phyloP scores from a whole-genome alignment of 768 basidiomycete genomes.

The Punctularia strigosozonata region DNA sequence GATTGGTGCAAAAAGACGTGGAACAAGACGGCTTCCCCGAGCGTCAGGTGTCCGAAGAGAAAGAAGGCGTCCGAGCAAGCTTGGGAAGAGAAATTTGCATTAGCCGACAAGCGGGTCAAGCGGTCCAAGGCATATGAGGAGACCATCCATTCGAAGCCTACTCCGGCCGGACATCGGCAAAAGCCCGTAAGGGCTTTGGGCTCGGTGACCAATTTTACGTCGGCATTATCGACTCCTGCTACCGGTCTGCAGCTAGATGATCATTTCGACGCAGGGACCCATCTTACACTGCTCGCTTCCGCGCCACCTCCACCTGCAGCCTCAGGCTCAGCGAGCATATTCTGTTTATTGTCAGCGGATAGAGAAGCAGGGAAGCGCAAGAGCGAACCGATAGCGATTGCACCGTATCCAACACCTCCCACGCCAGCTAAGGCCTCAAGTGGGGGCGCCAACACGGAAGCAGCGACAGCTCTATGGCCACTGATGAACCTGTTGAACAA shows the following conservation, averaged over 20 bases:
- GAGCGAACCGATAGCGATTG: too few species aligned
- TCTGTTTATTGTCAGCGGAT: too few species aligned
- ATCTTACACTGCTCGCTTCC: neutral
- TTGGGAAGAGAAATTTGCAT: slow-evolving; percentile 31
- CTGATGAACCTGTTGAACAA: neutral
- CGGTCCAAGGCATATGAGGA: slow-evolving; percentile 11
- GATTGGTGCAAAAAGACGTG: slow-evolving; percentile 32
- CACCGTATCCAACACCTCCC: too few species aligned
- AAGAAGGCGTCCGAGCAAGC: slow-evolving; percentile 24
- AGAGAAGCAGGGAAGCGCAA: too few species aligned
- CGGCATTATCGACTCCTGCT: neutral
- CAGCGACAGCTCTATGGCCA: slow-evolving; percentile 8
- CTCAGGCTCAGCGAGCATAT: too few species aligned
- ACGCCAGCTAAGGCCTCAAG: too few species aligned
- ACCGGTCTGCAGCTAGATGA: neutral
- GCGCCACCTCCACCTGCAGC: too few species aligned
- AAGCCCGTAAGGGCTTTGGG: slow-evolving; percentile 5
- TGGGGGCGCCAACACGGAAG: neutral
- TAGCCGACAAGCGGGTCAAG: slow-evolving; percentile 11
- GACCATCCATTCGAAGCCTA: slow-evolving; percentile 14
- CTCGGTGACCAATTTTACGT: slow-evolving; percentile 12
- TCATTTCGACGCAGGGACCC: neutral
- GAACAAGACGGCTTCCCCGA: slow-evolving; percentile 26
- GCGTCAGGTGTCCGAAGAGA: slow-evolving; percentile 25
- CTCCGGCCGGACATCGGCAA: too few species aligned